Conservation (phyloP, 106 monocot genomes). For the Narthecium ossifragum region DNA sequence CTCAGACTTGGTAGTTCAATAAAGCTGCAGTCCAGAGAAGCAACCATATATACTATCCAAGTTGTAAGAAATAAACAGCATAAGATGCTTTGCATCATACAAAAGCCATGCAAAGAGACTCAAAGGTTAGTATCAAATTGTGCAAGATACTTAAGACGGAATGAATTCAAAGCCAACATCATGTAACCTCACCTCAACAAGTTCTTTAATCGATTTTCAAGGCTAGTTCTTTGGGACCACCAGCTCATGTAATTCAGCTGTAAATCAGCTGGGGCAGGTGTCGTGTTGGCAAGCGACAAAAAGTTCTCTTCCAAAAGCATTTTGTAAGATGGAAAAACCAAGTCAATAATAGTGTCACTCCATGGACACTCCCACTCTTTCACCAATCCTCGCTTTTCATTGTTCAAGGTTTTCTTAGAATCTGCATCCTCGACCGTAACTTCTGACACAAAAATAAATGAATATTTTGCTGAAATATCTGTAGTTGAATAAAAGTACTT, state of each 20-base stretch:
- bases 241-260: slow-evolving; percentile 25
- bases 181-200: slow-evolving; percentile 51
- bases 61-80: no score
- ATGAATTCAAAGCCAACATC: no score
- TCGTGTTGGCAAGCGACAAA: slow-evolving; percentile 29
- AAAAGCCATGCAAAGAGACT: no score
- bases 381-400: not conserved
- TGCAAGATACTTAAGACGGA: no score
- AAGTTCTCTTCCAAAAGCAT: slow-evolving; percentile 66
- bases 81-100: no score
- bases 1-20: no score
- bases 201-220: slow-evolving; percentile 42
- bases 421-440: slow-evolving; percentile 15
- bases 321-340: slow-evolving; percentile 65
- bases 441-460: slow-evolving; percentile 24
- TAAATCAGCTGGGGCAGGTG: slow-evolving; percentile 13
- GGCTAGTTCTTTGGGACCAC: slow-evolving; percentile 64
- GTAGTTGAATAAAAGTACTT: not conserved
- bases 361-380: slow-evolving; percentile 78
- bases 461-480: not conserved
- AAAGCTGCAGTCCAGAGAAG: no score
- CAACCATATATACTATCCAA: no score
- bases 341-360: slow-evolving; percentile 50
- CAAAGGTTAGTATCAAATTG: no score
- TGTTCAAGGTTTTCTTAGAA: not conserved